Base-by-base conservation (phyloP, 1,284 basidiomycete species). In the Apiotrichum mycotoxinovorans region DNA sequence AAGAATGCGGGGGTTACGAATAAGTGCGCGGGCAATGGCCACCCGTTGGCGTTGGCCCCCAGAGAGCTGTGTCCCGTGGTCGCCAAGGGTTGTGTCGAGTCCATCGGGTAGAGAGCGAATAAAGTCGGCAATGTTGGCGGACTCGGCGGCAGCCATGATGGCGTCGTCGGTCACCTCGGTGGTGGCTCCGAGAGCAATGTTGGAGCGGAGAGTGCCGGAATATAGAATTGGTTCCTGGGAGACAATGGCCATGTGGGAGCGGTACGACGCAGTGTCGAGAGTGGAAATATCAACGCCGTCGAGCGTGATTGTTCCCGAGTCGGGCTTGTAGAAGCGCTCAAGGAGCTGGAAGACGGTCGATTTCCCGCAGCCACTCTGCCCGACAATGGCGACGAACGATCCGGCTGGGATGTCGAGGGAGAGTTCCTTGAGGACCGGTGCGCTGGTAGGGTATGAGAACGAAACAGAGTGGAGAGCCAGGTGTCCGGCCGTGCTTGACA, bases 151-250 rank as follows among this genome's bases (percentile, higher is more conserved):
- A 89, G 85, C 87, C 0, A 91, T 91, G 17, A 98, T 88, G 67
- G 94, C 84, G 1, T 83, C n/a, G n/a, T n/a, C n/a, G n/a, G n/a
- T n/a, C n/a, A n/a, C 83, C 1, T 91, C 89, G 74, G 91, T 91
- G 67, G 82, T 85, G 20, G 92, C 89, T 33, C 93, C 93, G 12
- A 96, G 83, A 4, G 91, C 75, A 67, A 96, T 84, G 76, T 96
- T 96, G 81, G 94, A 95, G 26, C 85, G 83, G 65, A 96, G 80
- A 1, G 87, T 87, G 33, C 89, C 92, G 33, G 92, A 86, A 71
- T 95, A 97, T 9, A 97, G 79, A 0, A 87, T 90, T 11, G 94
- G 91, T 68, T 97, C 92, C 74, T 98, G 95, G 33, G 91, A 94
- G 40, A 98, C 96, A 51, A 95, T 79, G 3, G 91, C 86, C 43